Conservation (phyloP, 2,329 filamentous ascomycete genomes). For the Aspergillus japonicus region DNA sequence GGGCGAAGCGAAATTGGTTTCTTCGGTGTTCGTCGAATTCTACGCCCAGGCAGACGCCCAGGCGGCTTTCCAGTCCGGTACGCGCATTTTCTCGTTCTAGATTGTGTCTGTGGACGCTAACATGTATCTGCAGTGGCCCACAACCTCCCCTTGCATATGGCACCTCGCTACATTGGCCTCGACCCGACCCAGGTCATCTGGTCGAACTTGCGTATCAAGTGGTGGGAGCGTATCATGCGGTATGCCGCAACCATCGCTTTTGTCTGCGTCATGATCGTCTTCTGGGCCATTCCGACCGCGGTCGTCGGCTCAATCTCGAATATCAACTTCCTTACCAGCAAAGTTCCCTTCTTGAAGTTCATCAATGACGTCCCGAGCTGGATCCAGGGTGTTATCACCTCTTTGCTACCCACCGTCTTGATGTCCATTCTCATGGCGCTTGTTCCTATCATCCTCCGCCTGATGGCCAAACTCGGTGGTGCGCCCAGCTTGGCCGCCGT, state of each 20-base stretch:
- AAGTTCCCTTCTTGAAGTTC: slow-evolving; percentile 69
- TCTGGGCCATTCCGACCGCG: slow-evolving; percentile 77
- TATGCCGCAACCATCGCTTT: slow-evolving; percentile 68
- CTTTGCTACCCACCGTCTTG: slow-evolving; percentile 75
- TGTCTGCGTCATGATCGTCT: slow-evolving; percentile 75
- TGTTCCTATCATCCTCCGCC: slow-evolving; percentile 77
- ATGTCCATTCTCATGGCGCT: slow-evolving; percentile 83
- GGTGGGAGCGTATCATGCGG: slow-evolving; percentile 81
- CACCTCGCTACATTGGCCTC: slow-evolving; percentile 79
- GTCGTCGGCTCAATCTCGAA: slow-evolving; percentile 86
- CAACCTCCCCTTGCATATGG: slow-evolving; percentile 83
- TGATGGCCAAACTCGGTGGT: slow-evolving; percentile 76
- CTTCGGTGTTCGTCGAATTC: slow-evolving; percentile 90
- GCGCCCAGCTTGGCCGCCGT: slow-evolving; percentile 76
- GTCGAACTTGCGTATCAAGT: slow-evolving; percentile 76
- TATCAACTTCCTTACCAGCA: slow-evolving; percentile 65
- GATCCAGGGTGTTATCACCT: slow-evolving; percentile 81
- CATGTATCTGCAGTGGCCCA: slow-evolving; percentile 60
- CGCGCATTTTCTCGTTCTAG: not conserved
- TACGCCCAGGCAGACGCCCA: slow-evolving; percentile 79
- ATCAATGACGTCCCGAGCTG: slow-evolving; percentile 66
- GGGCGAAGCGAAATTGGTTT: slow-evolving; percentile 64
- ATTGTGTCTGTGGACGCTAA: slow-evolving; percentile 1
- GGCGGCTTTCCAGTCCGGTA: slow-evolving; percentile 71
- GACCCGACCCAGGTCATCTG: slow-evolving; percentile 81